Base-by-base conservation (phyloP, 2,329 filamentous ascomycete genomes). In the Trichoderma koningiopsis region DNA sequence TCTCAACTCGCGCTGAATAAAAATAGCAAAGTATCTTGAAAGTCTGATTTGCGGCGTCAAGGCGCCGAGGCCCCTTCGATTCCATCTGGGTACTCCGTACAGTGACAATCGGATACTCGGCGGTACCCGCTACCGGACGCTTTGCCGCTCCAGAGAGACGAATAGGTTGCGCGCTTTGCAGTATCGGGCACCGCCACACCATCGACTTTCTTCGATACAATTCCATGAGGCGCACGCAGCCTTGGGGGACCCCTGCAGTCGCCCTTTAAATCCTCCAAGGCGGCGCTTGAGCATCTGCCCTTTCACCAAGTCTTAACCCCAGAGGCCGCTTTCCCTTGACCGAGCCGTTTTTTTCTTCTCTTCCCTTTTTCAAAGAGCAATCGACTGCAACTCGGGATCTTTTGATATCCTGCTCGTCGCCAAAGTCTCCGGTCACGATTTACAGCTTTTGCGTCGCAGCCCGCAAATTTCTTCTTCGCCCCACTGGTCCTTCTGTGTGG, bases 221-320 rank as follows among this genome's bases (percentile, higher is more conserved):
- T 81, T 81, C 80, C 79, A 81, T 81, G 80, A 79, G 79, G 79
- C 79, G 79, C 77, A 78, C 70, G 73, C 72, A 73, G 72, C 72
- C 72, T 74, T 70, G 72, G 70, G 67, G 62, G 70, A 72, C 73
- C 74, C 76, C 74, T 79, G 75, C 74, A 77, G 75, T 74, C 75
- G 73, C 73, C 74, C 73, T 73, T 74, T 76, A 76, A 75, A 75
- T 72, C 70, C 73, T 72, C 71, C 70, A 59, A 35, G 63, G 65
- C 56, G 68, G 56, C 68, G 55, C 37, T 59, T 60, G 49, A 65
- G 52, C 63, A 40, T 66, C 68, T 66, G 53, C 68, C 62, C 61
- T 66, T 49, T 64, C 53, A 35, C 37, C 53, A 66, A 61, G 37
- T 43, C 35, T 24, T 19, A 43, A 58, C 31, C 37, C 66, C 49